A percentile compares a stretch with the other conserved stretches of the same genome.
Evolutionary conservation across 75 land plant species (phyloP).

Genomic region (Pinus taeda): DNA sequence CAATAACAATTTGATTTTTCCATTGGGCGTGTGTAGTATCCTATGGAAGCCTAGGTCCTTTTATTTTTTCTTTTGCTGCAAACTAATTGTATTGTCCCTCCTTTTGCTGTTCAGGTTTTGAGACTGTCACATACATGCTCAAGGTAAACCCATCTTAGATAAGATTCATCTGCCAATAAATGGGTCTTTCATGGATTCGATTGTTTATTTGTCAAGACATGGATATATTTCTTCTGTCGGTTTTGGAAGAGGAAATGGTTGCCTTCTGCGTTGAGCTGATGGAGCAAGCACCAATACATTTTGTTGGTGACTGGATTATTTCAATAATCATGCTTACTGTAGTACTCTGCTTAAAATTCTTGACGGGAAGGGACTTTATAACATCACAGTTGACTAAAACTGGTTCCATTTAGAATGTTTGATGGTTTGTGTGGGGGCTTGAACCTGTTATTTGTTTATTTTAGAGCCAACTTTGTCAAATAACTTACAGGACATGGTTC

Average conservation of each 20-base stretch:
- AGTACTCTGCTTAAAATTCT: background rate
- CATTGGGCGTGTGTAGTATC: background rate
- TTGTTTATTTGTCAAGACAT: background rate
- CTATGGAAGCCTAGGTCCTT: background rate
- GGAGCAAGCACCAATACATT: background rate
- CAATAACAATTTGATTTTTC: background rate
- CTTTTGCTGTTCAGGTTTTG: slow-evolving; percentile 43
- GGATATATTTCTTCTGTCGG: background rate
- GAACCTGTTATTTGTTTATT: background rate
- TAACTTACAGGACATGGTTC: background rate
- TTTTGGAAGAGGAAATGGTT: background rate
- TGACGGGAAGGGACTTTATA: background rate
- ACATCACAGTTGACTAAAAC: background rate
- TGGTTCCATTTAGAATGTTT: background rate
- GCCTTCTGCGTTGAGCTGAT: background rate
- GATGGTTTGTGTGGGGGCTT: background rate
- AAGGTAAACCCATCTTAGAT: slow-evolving; percentile 22
- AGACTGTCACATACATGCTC: slow-evolving; percentile 72
- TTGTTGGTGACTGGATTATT: background rate
- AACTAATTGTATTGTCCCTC: background rate
- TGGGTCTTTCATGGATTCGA: background rate
- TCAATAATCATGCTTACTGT: background rate
- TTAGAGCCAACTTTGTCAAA: background rate
- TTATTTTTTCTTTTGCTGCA: background rate
- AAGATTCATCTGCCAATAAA: background rate